Evolutionary conservation across 2,329 filamentous ascomycete species (phyloP).

Genomic region (Ramularia endophylla): DNA sequence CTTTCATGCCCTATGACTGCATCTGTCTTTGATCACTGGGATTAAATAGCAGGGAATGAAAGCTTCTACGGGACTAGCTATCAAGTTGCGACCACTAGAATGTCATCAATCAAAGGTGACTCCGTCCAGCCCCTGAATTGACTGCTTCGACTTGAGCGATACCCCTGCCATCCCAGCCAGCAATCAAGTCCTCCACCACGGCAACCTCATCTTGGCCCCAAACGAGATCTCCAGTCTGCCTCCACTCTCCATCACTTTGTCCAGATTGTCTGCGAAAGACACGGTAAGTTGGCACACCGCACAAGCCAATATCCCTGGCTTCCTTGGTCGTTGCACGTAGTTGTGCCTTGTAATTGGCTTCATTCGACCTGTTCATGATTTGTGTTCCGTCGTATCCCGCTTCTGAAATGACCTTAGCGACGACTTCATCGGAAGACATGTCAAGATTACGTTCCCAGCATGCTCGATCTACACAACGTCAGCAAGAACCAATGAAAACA

Average conservation of each 20-base stretch:
- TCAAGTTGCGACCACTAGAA: too few species aligned
- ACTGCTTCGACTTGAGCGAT: too few species aligned
- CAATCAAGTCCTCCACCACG: conserved; percentile 20
- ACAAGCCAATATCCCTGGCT: conserved; percentile 17
- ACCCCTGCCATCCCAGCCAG: conserved; percentile 15
- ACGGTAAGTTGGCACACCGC: conserved; percentile 20
- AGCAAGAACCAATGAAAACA: neutral
- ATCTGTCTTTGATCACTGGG: too few species aligned
- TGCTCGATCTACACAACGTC: conserved; percentile 11
- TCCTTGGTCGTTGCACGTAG: conserved; percentile 17
- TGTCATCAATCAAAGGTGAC: too few species aligned
- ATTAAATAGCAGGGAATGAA: too few species aligned
- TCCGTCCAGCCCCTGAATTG: too few species aligned
- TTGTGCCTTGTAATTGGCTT: conserved; percentile 13
- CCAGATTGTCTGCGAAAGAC: conserved; percentile 14
- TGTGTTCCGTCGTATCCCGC: conserved; percentile 17
- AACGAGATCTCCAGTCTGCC: conserved; percentile 15
- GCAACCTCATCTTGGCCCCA: conserved; percentile 22
- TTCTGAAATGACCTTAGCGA: conserved; percentile 14
- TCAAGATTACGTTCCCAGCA: conserved; percentile 23
- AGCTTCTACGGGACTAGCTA: too few species aligned
- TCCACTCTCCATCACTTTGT: conserved; percentile 6
- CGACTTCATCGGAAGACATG: conserved; percentile 18
- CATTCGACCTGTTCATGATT: too few species aligned
- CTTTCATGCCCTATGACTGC: too few species aligned